Evolutionary conservation across 805 yeast genomes (phyloP).

Genomic region (Yarrowia sp.): DNA sequence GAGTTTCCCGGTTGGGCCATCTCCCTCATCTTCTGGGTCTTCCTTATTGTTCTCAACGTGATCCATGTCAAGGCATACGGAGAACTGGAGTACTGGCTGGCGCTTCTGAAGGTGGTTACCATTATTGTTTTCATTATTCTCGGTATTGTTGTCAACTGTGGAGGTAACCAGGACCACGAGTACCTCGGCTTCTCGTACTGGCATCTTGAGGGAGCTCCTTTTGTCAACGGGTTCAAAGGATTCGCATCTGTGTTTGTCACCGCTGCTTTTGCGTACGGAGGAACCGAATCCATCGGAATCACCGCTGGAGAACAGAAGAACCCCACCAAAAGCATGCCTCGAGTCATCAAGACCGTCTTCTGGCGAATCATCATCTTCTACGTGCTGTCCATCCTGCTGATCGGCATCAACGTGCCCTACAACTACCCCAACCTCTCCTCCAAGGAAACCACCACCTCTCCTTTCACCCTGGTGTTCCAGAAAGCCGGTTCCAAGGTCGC

Average conservation of each 20-base stretch:
- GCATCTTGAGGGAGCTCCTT: constrained; percentile 58
- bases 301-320: constrained; percentile 69
- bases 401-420: constrained; percentile 67
- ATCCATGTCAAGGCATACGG: constrained; percentile 63
- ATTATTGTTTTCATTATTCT: constrained; percentile 68
- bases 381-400: constrained; percentile 61
- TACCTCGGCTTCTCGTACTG: constrained; percentile 63
- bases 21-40: constrained; percentile 61
- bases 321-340: constrained; percentile 64
- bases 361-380: constrained; percentile 62
- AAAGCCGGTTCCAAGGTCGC: constrained; percentile 56
- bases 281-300: constrained; percentile 64
- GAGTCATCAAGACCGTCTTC: constrained; percentile 63
- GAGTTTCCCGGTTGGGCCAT: constrained; percentile 59
- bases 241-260: constrained; percentile 63
- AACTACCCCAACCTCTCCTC: constrained; percentile 56
- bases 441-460: constrained; percentile 55
- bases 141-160: constrained; percentile 64
- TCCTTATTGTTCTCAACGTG: constrained; percentile 56
- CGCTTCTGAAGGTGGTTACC: constrained; percentile 67
- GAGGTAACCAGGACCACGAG: constrained; percentile 60
- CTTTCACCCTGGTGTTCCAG: constrained; percentile 55
- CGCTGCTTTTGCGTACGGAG: constrained; percentile 65
- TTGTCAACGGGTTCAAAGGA: constrained; percentile 50
- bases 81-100: constrained; percentile 73